These are phyloP conservation scores for Colletotrichum trifolii DNA, from an alignment of 2,329 filamentous ascomycete genomes.

Conservation along the genomic window DNA sequence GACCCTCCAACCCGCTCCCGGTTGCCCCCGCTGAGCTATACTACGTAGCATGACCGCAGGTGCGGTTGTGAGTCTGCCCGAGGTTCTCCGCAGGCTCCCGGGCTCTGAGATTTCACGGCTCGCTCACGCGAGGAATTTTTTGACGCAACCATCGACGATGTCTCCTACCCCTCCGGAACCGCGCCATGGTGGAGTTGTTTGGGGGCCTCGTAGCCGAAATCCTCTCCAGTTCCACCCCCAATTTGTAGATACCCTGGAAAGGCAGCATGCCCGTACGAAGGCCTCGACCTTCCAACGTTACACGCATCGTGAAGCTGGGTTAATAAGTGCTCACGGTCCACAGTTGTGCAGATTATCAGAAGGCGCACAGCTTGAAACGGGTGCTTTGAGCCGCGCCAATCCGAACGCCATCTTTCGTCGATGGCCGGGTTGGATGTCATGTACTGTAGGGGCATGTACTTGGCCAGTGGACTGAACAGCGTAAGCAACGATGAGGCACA, in stretches of 20 bases:
- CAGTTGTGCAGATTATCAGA: conserved; percentile 2
- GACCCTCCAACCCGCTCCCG: conserved; percentile 2
- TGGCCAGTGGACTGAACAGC: too few species aligned
- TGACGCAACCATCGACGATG: neutral
- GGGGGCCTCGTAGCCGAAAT: neutral
- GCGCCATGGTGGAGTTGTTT: neutral
- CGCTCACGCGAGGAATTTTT: neutral
- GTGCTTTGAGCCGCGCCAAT: conserved; percentile 18
- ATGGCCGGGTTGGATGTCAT: neutral
- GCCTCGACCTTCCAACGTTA: neutral
- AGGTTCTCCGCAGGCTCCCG: neutral
- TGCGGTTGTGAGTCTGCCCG: neutral
- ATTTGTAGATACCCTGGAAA: conserved; percentile 1
- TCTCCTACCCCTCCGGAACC: neutral
- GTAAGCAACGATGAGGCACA: neutral
- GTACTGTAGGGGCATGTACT: neutral
- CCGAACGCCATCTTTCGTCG: neutral
- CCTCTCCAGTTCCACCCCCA: neutral
- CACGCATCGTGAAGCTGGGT: neutral
- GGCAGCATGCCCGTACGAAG: neutral
- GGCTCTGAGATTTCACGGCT: conserved; percentile 16
- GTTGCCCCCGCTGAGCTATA: conserved; percentile 5
- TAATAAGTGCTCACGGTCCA: neutral
- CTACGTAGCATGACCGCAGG: neutral
- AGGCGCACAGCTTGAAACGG: neutral